These are phyloP conservation scores for Sherardia arvensis DNA, from an alignment of 257 asterid species.

Conservation along the genomic window DNA sequence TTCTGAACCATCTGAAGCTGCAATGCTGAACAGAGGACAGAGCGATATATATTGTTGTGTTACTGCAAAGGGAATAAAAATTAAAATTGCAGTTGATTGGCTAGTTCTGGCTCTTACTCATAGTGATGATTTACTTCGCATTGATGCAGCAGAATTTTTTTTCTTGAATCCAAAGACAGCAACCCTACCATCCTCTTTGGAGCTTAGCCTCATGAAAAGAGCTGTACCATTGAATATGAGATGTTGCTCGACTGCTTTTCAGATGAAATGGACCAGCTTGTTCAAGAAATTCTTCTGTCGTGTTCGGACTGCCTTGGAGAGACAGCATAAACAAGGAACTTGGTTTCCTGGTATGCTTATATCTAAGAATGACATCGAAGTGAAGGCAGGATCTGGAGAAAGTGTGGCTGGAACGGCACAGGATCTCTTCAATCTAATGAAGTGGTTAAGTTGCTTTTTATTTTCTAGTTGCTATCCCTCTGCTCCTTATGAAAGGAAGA, in stretches of 20 bases:
- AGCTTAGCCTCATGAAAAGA: conserved; percentile 70
- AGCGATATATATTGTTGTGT: conserved; percentile 36
- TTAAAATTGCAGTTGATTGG: conserved; percentile 72
- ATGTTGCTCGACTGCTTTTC: conserved; percentile 86
- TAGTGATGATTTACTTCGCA: conserved; percentile 82
- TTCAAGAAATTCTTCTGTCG: conserved; percentile 88
- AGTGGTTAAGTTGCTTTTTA: conserved; percentile 81
- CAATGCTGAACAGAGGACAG: conserved; percentile 28
- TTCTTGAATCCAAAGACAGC: conserved; percentile 85
- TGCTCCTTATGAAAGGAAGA: conserved; percentile 96
- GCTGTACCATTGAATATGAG: conserved; percentile 96
- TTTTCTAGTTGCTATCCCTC: conserved; percentile 94
- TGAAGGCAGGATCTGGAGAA: conserved; percentile 24
- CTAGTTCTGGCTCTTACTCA: conserved; percentile 72
- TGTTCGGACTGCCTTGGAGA: conserved; percentile 82
- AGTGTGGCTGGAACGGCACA: conserved; percentile 44
- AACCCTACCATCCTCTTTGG: conserved; percentile 80
- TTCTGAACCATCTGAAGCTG: conserved; percentile 29
- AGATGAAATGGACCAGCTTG: conserved; percentile 97
- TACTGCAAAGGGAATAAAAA: conserved; percentile 50
- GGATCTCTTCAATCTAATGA: conserved; percentile 56
- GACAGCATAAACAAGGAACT: conserved; percentile 59
- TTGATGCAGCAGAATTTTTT: conserved; percentile 91
- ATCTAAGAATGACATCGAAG: conserved; percentile 25
- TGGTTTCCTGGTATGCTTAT: conserved; percentile 53